Conservation (phyloP, 2,329 filamentous ascomycete species). For the Pestalotiopsis sp. region DNA sequence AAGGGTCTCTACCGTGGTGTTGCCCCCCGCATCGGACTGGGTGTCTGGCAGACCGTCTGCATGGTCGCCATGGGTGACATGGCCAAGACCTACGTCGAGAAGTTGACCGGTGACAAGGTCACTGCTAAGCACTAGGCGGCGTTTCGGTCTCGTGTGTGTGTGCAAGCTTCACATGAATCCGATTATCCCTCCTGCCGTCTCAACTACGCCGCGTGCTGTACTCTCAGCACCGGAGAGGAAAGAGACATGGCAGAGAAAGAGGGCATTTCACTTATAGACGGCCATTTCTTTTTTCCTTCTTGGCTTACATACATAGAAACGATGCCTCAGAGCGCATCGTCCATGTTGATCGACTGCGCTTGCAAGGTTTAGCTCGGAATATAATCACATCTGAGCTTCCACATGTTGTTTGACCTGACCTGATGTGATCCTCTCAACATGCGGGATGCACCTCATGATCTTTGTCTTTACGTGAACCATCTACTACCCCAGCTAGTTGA, state of each 20-base stretch:
- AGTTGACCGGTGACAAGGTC: constrained; percentile 62
- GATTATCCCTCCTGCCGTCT: background rate
- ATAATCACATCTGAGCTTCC: background rate
- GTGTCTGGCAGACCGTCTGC: constrained; percentile 99
- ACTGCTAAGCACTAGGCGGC: constrained; percentile 66
- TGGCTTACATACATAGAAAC: background rate
- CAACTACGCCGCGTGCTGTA: background rate
- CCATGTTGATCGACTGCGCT: background rate
- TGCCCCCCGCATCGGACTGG: constrained; percentile 86
- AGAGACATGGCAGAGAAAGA: background rate
- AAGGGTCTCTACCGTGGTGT: constrained; percentile 96
- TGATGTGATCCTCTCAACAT: background rate
- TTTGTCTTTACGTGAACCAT: too few relatives aligned
- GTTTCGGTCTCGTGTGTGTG: constrained; percentile 21
- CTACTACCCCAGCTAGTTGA: too few relatives aligned
- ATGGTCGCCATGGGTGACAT: constrained; percentile 99
- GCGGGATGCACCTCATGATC: too few relatives aligned
- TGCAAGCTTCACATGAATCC: background rate
- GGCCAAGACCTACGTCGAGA: constrained; percentile 70
- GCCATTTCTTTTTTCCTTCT: background rate
- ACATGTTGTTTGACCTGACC: background rate
- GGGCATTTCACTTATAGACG: background rate
- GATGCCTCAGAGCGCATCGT: background rate
- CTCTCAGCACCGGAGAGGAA: background rate
- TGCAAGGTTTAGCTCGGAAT: background rate